Conservation (phyloP, 2,329 filamentous ascomycete species). For the Fonsecaea erecta region DNA sequence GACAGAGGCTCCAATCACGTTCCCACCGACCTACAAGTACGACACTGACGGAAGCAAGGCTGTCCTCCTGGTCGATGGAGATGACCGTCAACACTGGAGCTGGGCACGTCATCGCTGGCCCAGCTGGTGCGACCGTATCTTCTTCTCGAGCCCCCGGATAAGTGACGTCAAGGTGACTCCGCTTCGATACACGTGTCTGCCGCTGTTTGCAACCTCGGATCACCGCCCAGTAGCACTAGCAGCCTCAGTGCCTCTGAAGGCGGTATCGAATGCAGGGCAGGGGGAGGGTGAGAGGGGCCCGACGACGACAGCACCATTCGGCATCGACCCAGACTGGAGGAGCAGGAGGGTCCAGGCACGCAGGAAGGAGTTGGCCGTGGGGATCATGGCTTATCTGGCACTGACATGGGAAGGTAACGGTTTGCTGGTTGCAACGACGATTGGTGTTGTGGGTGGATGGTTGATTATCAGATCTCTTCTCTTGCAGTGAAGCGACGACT, state of each 20-base stretch:
- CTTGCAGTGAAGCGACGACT: too few relatives aligned
- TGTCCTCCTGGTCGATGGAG: conserved; percentile 45
- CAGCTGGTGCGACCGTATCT: conserved; percentile 88
- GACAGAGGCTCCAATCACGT: conserved; percentile 72
- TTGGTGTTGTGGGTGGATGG: conserved; percentile 47
- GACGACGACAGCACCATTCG: conserved; percentile 59
- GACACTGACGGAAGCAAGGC: conserved; percentile 46
- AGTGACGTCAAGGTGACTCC: conserved; percentile 60
- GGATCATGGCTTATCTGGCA: conserved; percentile 60
- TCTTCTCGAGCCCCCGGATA: conserved; percentile 65
- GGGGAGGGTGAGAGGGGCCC: conserved; percentile 35
- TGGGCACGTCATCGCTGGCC: conserved; percentile 87
- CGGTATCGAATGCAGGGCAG: conserved; percentile 43
- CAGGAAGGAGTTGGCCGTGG: conserved; percentile 63
- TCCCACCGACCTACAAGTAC: conserved; percentile 96
- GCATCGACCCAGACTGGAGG: conserved; percentile 63
- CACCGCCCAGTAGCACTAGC: conserved; percentile 82
- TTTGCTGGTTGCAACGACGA: conserved; percentile 46
- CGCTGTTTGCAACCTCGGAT: conserved; percentile 80
- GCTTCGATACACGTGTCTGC: conserved; percentile 72
- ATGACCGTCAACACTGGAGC: conserved; percentile 58
- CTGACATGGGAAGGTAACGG: conserved; percentile 54
- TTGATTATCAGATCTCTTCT: conserved; percentile 46
- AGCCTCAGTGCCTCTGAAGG: conserved; percentile 65
- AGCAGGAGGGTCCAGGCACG: conserved; percentile 59